Conservation (phyloP, 2,329 filamentous ascomycete species). For the Dryadomyces quercus-mongolicae region DNA sequence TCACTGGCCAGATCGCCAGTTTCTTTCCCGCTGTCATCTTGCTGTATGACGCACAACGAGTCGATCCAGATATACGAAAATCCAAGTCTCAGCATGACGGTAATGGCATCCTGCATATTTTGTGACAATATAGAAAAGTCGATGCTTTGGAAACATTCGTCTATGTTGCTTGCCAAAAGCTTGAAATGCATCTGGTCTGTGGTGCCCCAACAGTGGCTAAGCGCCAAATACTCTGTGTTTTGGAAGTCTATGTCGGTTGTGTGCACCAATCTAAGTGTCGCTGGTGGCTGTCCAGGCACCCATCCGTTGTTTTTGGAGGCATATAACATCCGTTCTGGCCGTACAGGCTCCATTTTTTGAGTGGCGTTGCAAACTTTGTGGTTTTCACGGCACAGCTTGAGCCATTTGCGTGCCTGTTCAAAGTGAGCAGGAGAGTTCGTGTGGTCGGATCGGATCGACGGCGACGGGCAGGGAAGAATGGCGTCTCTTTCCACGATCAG, state of each 20-base stretch:
- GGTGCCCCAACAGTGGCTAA: constrained; percentile 12
- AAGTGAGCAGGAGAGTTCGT: too few relatives aligned
- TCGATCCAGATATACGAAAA: constrained; percentile 13
- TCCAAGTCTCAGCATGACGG: constrained; percentile 5
- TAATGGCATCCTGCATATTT: constrained; percentile 10
- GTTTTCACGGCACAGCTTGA: too few relatives aligned
- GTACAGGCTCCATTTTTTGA: background rate
- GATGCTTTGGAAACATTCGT: constrained; percentile 3
- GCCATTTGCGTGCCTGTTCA: background rate
- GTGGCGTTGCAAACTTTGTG: background rate
- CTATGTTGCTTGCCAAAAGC: background rate
- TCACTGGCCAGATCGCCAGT: background rate
- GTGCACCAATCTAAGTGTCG: background rate
- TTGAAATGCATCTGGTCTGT: background rate
- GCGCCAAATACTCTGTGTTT: constrained; percentile 5
- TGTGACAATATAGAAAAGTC: constrained; percentile 1
- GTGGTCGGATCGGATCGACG: too few relatives aligned
- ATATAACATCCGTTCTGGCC: constrained; percentile 5
- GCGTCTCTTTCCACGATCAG: too few relatives aligned
- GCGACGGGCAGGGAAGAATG: too few relatives aligned
- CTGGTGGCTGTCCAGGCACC: background rate
- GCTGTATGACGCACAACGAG: constrained; percentile 12
- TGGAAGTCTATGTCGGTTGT: background rate
- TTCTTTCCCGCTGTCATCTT: background rate
- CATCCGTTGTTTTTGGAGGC: background rate